Evolutionary conservation across 1,284 basidiomycete species (phyloP).

Genomic region (Cutaneotrichosporon sp.): DNA sequence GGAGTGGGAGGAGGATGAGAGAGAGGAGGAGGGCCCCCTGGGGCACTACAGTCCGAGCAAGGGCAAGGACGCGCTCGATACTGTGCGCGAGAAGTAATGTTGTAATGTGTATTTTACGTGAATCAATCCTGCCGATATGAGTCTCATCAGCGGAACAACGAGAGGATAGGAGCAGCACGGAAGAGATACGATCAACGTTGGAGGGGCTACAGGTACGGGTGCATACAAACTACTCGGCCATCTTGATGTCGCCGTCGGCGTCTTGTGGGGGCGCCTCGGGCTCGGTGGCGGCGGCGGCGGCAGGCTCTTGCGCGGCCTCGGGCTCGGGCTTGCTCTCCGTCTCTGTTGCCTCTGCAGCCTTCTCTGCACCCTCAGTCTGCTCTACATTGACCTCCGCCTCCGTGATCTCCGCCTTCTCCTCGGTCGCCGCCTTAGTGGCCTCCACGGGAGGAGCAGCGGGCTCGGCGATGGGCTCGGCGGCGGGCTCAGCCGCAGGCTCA

Average conservation of each 20-base stretch:
- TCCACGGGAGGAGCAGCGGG: neutral
- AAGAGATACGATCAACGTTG: too few relatives aligned
- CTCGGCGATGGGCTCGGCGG: conserved; percentile 2
- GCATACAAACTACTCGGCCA: conserved; percentile 5
- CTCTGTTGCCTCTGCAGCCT: neutral
- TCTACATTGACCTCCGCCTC: neutral
- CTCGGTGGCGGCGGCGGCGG: neutral
- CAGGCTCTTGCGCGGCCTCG: neutral
- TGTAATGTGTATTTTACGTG: conserved; percentile 8
- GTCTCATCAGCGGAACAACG: too few relatives aligned
- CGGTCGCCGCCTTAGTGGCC: neutral
- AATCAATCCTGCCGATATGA: neutral
- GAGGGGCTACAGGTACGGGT: neutral
- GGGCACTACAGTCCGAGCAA: neutral
- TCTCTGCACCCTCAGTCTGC: neutral
- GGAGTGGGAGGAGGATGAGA: conserved; percentile 1
- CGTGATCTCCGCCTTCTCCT: neutral
- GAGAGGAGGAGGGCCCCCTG: neutral
- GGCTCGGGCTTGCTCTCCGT: neutral
- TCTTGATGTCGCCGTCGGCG: conserved; percentile 6
- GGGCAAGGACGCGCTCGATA: neutral
- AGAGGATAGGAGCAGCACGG: too few relatives aligned
- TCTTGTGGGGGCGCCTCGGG: conserved; percentile 1
- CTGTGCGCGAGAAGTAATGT: conserved; percentile 3
- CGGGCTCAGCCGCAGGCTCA: conserved; percentile 2